Conservation (phyloP, 345 rosid genomes). For the Gossypium arboreum region DNA sequence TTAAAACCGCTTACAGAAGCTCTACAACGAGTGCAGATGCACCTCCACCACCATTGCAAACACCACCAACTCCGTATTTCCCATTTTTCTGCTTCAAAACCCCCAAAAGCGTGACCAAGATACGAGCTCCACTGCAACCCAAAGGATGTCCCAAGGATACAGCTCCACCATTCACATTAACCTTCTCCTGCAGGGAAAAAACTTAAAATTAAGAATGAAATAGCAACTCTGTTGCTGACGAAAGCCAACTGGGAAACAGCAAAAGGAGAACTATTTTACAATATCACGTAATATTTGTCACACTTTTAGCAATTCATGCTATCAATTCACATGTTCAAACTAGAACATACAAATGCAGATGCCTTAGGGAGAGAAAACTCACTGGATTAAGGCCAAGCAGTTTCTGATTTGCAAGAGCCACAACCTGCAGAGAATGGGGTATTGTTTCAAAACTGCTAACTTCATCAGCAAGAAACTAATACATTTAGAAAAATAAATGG, state of each 20-base stretch:
- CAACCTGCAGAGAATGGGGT: constrained; percentile 50
- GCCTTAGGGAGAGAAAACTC: constrained; percentile 27
- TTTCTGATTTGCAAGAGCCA: constrained; percentile 87
- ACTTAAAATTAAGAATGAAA: neutral
- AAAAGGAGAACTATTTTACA: neutral
- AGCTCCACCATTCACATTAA: constrained; percentile 93
- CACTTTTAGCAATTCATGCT: neutral
- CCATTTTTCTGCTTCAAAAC: constrained; percentile 73
- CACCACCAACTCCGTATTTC: constrained; percentile 81
- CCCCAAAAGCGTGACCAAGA: constrained; percentile 90
- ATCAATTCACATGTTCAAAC: neutral
- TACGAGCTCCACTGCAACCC: constrained; percentile 99
- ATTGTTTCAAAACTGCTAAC: constrained; percentile 8
- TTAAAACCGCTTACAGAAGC: constrained; percentile 44
- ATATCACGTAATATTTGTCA: neutral
- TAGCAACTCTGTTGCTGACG: neutral
- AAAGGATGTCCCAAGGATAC: constrained; percentile 95
- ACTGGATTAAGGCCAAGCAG: constrained; percentile 75
- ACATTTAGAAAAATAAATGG: neutral
- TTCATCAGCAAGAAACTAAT: neutral
- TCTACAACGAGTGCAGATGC: constrained; percentile 88
- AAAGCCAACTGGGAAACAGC: neutral
- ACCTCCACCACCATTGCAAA: constrained; percentile 98
- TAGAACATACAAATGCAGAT: neutral
- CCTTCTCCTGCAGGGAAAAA: constrained; percentile 59